Conservation (phyloP, 805 yeast genomes). For the Hanseniaspora vineae region DNA sequence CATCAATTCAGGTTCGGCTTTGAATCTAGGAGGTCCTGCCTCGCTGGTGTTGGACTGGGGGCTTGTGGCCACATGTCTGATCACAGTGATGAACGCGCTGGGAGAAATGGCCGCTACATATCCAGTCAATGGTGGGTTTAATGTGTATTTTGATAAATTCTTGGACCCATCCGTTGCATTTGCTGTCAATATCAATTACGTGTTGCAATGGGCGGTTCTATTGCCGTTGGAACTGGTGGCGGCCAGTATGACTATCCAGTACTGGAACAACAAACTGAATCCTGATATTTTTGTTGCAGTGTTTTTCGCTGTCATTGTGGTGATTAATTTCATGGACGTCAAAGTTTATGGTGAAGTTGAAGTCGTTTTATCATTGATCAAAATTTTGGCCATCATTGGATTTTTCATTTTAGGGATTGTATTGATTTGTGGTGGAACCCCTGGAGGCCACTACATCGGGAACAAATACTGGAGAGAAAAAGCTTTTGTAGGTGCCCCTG, state of each 20-base stretch:
- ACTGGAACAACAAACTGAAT: constrained; percentile 39
- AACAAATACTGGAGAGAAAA: constrained; percentile 33
- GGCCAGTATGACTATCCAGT: constrained; percentile 41
- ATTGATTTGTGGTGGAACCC: constrained; percentile 42
- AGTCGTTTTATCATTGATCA: constrained; percentile 34
- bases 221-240: constrained; percentile 51
- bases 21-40: constrained; percentile 52
- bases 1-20: constrained; percentile 50
- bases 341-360: constrained; percentile 47
- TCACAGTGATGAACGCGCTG: constrained; percentile 41
- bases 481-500: constrained; percentile 32
- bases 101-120: constrained; percentile 42
- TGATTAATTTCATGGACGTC: constrained; percentile 40
- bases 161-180: constrained; percentile 46
- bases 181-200: constrained; percentile 40
- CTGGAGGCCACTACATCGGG: constrained; percentile 35
- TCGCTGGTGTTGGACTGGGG: constrained; percentile 44
- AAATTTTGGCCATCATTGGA: constrained; percentile 35
- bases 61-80: constrained; percentile 44
- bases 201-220: constrained; percentile 42
- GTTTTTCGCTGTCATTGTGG: constrained; percentile 34
- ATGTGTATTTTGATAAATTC: constrained; percentile 36
- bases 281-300: constrained; percentile 52
- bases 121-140: constrained; percentile 43
- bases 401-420: constrained; percentile 36